These are phyloP conservation scores for Diaporthe aspalathi DNA, from an alignment of 2,329 filamentous ascomycete species.

Conservation along the genomic window DNA sequence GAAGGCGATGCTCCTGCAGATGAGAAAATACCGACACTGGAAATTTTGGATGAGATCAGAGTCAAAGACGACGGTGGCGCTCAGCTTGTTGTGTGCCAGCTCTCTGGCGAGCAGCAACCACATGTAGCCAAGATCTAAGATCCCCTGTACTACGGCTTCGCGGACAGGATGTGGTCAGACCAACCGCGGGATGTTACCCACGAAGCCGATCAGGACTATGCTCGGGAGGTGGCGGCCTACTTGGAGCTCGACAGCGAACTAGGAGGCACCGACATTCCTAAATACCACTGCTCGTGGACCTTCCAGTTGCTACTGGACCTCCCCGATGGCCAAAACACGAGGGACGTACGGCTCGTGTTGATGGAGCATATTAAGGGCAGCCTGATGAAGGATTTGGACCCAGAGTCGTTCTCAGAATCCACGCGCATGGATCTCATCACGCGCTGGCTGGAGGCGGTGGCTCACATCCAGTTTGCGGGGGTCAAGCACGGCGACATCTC, in stretches of 20 bases:
- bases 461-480: not conserved
- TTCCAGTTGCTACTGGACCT: not conserved
- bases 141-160: constrained; percentile 22
- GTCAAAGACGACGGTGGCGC: not conserved
- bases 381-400: not conserved
- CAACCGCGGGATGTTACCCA: not conserved
- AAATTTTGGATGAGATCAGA: not conserved
- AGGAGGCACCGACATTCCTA: constrained; percentile 1
- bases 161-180: constrained; percentile 1
- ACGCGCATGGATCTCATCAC: not conserved
- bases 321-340: not conserved
- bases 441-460: not conserved
- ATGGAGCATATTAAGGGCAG: constrained; percentile 17
- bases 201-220: constrained; percentile 8
- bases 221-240: not conserved
- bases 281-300: constrained; percentile 20
- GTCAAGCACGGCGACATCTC: not conserved
- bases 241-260: not conserved
- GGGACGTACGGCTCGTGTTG: constrained; percentile 3
- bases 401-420: not conserved
- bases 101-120: not conserved
- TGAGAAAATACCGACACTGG: not conserved
- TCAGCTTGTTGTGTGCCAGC: constrained; percentile 1
- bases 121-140: constrained; percentile 14
- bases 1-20: not conserved